phyloP scores from a whole-genome alignment of 352 stramenopile genomes.

The Phytophthora sojae region DNA sequence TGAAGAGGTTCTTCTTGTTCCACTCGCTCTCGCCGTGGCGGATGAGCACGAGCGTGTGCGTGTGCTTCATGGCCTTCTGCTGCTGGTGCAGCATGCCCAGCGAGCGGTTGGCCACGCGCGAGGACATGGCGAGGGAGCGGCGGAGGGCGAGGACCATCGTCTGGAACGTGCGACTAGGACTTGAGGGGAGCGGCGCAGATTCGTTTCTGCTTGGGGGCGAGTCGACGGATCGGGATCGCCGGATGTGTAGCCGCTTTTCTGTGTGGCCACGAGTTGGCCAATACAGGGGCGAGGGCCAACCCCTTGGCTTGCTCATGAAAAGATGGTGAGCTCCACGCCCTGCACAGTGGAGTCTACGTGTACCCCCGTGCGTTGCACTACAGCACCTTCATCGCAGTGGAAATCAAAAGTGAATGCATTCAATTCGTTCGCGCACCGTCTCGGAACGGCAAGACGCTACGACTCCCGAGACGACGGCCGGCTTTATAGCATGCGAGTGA shows the following conservation, averaged over 20 bases:
- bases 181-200: slow-evolving; percentile 35
- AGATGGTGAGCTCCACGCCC: slow-evolving; percentile 1
- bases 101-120: slow-evolving; percentile 39
- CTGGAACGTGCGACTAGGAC: slow-evolving; percentile 25
- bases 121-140: slow-evolving; percentile 55
- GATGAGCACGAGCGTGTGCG: slow-evolving; percentile 92
- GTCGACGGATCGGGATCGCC: slow-evolving; percentile 16
- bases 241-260: slow-evolving; percentile 16
- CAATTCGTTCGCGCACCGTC: slow-evolving; percentile 10
- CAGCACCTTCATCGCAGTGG: not conserved
- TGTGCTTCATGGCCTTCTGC: slow-evolving; percentile 79
- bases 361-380: too few species aligned
- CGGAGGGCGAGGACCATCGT: slow-evolving; percentile 69
- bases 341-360: not conserved
- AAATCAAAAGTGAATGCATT: slow-evolving; percentile 37
- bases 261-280: slow-evolving; percentile 1
- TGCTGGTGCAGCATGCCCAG: slow-evolving; percentile 56
- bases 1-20: slow-evolving; percentile 96
- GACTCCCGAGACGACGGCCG: slow-evolving; percentile 14
- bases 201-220: slow-evolving; percentile 38
- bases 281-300: not conserved
- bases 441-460: not conserved
- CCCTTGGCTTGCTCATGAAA: slow-evolving; percentile 10
- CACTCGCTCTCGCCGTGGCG: slow-evolving; percentile 95
- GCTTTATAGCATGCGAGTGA: slow-evolving; percentile 36